Base-by-base conservation (phyloP, 148 eudicot species). In the Nepenthes gracilis region DNA sequence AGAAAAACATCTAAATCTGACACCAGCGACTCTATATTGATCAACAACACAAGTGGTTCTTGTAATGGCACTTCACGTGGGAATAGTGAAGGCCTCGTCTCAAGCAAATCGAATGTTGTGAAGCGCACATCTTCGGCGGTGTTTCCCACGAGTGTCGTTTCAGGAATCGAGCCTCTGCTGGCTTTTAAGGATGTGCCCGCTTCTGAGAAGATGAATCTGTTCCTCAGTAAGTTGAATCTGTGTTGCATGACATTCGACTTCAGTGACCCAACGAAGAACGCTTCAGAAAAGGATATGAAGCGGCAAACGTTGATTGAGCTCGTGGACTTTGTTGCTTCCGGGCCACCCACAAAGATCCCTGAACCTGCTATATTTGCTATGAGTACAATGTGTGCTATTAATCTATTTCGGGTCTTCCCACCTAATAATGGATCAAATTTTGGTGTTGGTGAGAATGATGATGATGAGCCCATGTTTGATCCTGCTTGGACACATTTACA, bases 401-500 rank as follows among this genome's bases (percentile, higher is more conserved):
- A 62, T 53, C 43, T 62, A 35, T 62, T 62, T 51, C 35, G 65
- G 65, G 45, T 40, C 45, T 40, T 40, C 45, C 45, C 45, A 40
- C 45, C 45, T 3, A 40, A 40, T 40, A 3, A 40, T 40, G 6
- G 45, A 8, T 40, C 45, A 4, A 52, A 9, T 52, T 47, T 51
- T 12, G 56, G 43, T 47, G 55, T 23, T 13, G 38, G 23, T 62
- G 65, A 62, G 14, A 23, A n/a, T 49, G 65, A 62, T 15, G 65
- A 62, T 6, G 65, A 62, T 12, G 65, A 62, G 40, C 65, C 65
- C 23, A 33, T 51, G 33, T 37, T 62, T 47, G 65, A 62, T 34
- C 56, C 57, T 4, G 65, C 65, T 35, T 62, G 65, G 65, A 15
- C 65, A 1, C 65, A 62, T 51, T 62, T 62, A 43, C 65, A 62